Base-by-base conservation (phyloP, 495 filamentous ascomycete genomes). In the Daldinia caldariorum region DNA sequence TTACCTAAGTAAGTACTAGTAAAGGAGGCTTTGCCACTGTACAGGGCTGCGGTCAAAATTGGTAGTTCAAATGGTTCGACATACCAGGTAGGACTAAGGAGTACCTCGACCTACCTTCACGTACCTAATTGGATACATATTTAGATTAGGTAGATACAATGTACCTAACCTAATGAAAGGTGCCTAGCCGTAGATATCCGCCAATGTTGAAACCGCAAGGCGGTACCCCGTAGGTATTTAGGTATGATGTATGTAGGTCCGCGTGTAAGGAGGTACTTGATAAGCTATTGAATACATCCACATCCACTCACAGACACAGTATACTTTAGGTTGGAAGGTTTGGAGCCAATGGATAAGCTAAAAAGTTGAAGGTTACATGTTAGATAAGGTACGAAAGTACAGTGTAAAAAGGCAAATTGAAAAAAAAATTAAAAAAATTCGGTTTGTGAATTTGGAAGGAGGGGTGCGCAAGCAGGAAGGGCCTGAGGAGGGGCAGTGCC, bases 371-470 rank as follows among this genome's bases (percentile, higher is more conserved):
- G 29, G 14, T 49, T 14, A 41, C 3, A 26, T 26, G 29, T 37
- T 63, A 66, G 32, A 22, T n/a, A 16, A 63, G 4, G 69, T 63
- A 67, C 60, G 6, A 0, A 37, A 20, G 55, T 61, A 63, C 26
- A 50, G 18, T 47, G 8, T 22, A 2, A 55, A 54, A 61, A 67
- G 73, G 70, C 62, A 68, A 57, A 58, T 51, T 38, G 26, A 26
- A 26, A 26, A 26, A 26, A 26, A 26, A 26, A 60, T 66, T 63
- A 67, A 71, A 63, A 71, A 70, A 60, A 60, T 64, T 61, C 35
- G 58, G 69, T 72, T 66, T 65, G 71, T 68, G 73, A 71, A 75
- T 72, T 63, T 63, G 74, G 69, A 75, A 77, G 70, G 74, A 73
- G 72, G 74, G 74, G 72, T 70, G 63, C 34, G 49, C 26, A 68